Base-by-base conservation (phyloP, 2,329 filamentous ascomycete genomes). In the Lojkania enalia region DNA sequence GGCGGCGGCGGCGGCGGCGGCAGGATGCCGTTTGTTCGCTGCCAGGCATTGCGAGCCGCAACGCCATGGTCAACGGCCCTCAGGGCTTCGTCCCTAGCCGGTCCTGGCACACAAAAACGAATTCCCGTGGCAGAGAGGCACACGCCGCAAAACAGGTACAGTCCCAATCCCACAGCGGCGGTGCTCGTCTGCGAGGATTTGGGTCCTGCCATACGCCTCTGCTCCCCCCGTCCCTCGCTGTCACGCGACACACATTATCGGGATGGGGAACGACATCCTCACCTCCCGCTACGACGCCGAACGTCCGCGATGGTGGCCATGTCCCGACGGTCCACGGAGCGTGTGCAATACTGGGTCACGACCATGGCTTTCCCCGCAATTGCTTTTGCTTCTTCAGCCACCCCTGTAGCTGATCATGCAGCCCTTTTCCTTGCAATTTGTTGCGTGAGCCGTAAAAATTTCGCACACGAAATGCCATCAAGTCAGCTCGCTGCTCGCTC, bases 371-470 rank as follows among this genome's bases (percentile, higher is more conserved):
- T 68, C 67, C 66, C 67, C 67, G 66, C 67, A 69, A 63, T 66
- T 55, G 47, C 54, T 60, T 55, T 55, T 64, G 55, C 57, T 60
- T 60, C 36, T 56, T 52, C 51, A 52, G 48, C 51, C 57, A 50
- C 61, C 67, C 66, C 67, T 70, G 67, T 66, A 67, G 65, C 60
- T 65, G 61, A 67, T 66, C 64, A 67, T 68, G 67, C 63, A 66
- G 61, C 57, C 56, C 54, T 62, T 59, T 54, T 50, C 55, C 52
- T 51, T 51, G 44, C 40, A 55, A 53, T 55, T 50, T 60, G 59
- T 48, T 64, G 60, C 61, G 52, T 61, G 61, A 55, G 57, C 57
- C 58, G 55, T 58, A 54, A 43, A 57, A 54, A 47, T 54, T 56
- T 52, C 49, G 51, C 54, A 51, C 51, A 42, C 39, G 38, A 47